Base-by-base conservation (phyloP, 1,284 basidiomycete species). In the Singerocomus inundabilis region DNA sequence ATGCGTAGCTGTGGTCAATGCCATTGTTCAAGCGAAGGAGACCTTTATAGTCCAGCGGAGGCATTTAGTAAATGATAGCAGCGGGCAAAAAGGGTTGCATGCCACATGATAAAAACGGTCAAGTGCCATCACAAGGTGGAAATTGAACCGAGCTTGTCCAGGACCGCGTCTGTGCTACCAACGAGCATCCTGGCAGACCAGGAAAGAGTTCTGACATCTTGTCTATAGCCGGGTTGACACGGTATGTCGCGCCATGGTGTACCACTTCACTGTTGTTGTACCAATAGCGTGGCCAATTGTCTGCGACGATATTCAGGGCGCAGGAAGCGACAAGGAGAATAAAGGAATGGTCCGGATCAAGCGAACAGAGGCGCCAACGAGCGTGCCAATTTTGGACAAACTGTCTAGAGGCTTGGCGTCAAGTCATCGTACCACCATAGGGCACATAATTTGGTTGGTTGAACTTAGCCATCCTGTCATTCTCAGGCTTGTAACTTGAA, bases 31-130 rank as follows among this genome's bases (percentile, higher is more conserved):
- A 45, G 34, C 21, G 5, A 40, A 21, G 34, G 13, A 36, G 26
- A 13, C 24, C 9, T 45, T 48, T 37, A 55, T 37, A 44, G 6
- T n/a, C 26, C 29, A 5, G 38, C 12, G 21, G 9, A 11, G 31
- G 35, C 10, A 2, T 43, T 54, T 59, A 32, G 48, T n/a, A 36
- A 35, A 21, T 41, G 36, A 38, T 48, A 25, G 48, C 16, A n/a
- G 21, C 6, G 8, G 13, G 28, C 35, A 35, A 35, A 24, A 21
- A 21, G 21, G 21, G 21, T 21, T 21, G 21, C 21, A 4, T 21
- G 21, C 46, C 60, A 58, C 38, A 52, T 40, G 56, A 37, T 25
- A 13, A n/a, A 41, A 30, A 12, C 26, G 45, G 16, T 39, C 46
- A 47, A 39, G 45, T 25, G 39, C 6, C 13, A 9, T 16, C 6